A percentile compares a stretch with the other conserved stretches of the same genome.
Evolutionary conservation across 805 yeast species (phyloP).

Genomic region (Lachancea quebecensis): DNA sequence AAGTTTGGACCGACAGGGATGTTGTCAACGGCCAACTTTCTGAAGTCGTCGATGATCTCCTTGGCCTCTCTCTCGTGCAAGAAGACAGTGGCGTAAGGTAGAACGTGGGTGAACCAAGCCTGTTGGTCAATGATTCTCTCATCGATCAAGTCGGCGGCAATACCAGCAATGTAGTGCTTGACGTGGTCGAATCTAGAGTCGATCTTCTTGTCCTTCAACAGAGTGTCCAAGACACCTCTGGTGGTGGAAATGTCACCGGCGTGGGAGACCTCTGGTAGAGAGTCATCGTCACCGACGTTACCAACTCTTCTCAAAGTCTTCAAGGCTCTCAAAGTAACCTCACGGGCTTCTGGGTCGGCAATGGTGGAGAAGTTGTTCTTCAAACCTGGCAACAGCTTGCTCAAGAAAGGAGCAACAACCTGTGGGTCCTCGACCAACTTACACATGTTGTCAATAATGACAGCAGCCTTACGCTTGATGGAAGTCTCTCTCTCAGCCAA

Average conservation of each 20-base stretch:
- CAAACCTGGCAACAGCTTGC: slow-evolving; percentile 91
- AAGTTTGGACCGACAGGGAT: slow-evolving; percentile 93
- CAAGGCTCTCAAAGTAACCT: slow-evolving; percentile 94
- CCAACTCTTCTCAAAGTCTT: slow-evolving; percentile 98
- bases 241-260: slow-evolving; percentile 96
- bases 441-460: slow-evolving; percentile 99
- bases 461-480: slow-evolving; percentile 99
- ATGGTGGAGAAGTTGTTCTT: slow-evolving; percentile 89
- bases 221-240: slow-evolving; percentile 67
- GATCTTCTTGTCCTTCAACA: slow-evolving; percentile 60
- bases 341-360: slow-evolving; percentile 99
- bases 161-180: slow-evolving; percentile 79
- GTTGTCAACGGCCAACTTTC: slow-evolving; percentile 95
- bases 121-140: slow-evolving; percentile 92
- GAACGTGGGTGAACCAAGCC: slow-evolving; percentile 82
- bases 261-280: slow-evolving; percentile 93
- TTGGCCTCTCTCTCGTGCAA: slow-evolving; percentile 89
- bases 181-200: slow-evolving; percentile 76
- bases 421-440: slow-evolving; percentile 99
- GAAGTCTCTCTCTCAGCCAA: slow-evolving; percentile 99
- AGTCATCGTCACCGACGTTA: slow-evolving; percentile 85
- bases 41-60: slow-evolving; percentile 85
- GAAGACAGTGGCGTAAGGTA: slow-evolving; percentile 94
- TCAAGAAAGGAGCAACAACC: slow-evolving; percentile 98
- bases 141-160: slow-evolving; percentile 98